Percentiles rank a stretch among this genome's conserved stretches.
Evolutionary conservation across 106 monocot genomes (phyloP).

Genomic region (Agapanthus africanus): DNA sequence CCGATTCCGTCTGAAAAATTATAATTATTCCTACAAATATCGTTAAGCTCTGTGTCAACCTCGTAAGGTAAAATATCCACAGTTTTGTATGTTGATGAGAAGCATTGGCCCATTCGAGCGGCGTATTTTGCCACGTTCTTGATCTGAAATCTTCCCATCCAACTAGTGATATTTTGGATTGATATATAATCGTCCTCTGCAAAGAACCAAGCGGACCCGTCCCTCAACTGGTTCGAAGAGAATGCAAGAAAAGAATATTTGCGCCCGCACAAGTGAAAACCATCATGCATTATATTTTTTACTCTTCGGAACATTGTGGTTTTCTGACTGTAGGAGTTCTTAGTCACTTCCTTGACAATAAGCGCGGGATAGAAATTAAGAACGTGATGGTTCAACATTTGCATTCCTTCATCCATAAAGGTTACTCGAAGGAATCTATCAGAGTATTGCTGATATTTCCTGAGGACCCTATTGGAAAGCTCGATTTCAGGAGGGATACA

Average conservation of each 20-base stretch:
- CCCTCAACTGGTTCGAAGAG: conserved; percentile 86
- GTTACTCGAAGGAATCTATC: conserved; percentile 88
- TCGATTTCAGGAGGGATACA: conserved; percentile 81
- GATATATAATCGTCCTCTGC: conserved; percentile 33
- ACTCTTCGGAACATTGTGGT: conserved; percentile 65
- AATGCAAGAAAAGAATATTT: conserved; percentile 82
- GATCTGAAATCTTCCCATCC: conserved; percentile 81
- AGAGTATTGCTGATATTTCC: conserved; percentile 44
- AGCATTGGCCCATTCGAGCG: conserved; percentile 94
- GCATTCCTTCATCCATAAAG: conserved; percentile 84
- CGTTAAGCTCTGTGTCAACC: conserved; percentile 31
- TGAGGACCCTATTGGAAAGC: conserved; percentile 78
- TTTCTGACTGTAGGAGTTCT: conserved; percentile 49
- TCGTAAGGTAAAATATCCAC: conserved; percentile 32
- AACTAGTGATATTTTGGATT: conserved; percentile 32
- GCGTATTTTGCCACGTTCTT: conserved; percentile 86
- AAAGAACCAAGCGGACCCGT: conserved; percentile 92
- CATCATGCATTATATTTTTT: conserved; percentile 38
- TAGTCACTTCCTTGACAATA: conserved; percentile 48
- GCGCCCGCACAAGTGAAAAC: conserved; percentile 64
- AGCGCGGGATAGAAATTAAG: conserved; percentile 58
- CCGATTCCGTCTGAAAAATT: conserved; percentile 94
- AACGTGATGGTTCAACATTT: conserved; percentile 40
- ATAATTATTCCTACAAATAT: conserved; percentile 48
- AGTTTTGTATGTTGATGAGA: conserved; percentile 85